phyloP scores from a whole-genome alignment of 306 rosid species.

The Gillenia trifoliata region DNA sequence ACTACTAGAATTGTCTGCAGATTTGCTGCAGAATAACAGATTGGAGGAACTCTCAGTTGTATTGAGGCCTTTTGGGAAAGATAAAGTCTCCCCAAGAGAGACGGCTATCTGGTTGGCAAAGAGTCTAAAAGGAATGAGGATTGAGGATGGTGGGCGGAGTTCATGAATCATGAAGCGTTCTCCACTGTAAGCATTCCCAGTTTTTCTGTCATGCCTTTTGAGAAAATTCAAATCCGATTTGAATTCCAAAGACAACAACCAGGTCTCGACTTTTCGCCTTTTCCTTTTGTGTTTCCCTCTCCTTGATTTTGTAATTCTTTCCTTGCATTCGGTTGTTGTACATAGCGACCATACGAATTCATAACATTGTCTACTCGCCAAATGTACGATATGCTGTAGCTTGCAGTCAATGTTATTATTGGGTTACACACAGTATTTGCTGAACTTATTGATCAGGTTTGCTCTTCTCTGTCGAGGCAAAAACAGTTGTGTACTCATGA shows the following conservation, averaged over 20 bases:
- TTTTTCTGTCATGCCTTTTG: constrained; percentile 8
- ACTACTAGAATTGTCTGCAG: constrained; percentile 91
- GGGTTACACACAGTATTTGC: background rate
- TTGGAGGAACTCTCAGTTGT: constrained; percentile 91
- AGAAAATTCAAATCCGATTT: constrained; percentile 37
- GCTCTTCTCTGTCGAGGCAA: background rate
- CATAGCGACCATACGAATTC: constrained; percentile 61
- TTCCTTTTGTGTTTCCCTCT: constrained; percentile 7
- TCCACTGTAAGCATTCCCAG: constrained; percentile 27
- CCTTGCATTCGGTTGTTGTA: constrained; percentile 64
- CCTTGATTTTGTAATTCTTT: constrained; percentile 53
- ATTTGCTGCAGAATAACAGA: constrained; percentile 76
- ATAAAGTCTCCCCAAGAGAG: constrained; percentile 95
- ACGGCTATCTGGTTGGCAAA: constrained; percentile 97
- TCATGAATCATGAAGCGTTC: constrained; percentile 48
- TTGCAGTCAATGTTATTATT: constrained; percentile 10
- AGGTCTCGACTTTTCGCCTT: constrained; percentile 5
- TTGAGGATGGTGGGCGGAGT: constrained; percentile 60
- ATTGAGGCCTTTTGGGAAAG: constrained; percentile 91
- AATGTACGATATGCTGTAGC: constrained; percentile 21
- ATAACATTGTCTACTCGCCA: constrained; percentile 31
- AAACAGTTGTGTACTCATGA: background rate
- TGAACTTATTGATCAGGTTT: background rate
- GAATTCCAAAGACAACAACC: constrained; percentile 33
- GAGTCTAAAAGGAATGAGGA: constrained; percentile 97